Conservation (phyloP, 345 rosid genomes). For the Mercurialis annua region DNA sequence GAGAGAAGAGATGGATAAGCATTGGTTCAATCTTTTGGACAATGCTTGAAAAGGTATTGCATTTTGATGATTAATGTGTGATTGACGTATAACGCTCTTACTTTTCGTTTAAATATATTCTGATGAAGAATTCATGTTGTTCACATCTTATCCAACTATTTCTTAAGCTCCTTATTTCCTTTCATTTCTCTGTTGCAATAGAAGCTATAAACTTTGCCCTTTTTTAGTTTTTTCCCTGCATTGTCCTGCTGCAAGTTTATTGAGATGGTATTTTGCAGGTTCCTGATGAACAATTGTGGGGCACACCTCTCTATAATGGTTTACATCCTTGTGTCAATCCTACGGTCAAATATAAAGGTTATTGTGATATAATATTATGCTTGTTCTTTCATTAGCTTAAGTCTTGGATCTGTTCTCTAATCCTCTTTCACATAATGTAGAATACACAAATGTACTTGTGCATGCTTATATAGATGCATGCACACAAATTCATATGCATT, state of each 20-base stretch:
- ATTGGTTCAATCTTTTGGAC: neutral
- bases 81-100: neutral
- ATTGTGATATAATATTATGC: neutral
- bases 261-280: conserved; percentile 32
- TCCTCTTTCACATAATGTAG: neutral
- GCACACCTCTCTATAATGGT: conserved; percentile 54
- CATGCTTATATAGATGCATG: neutral
- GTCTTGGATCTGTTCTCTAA: neutral
- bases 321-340: conserved; percentile 73
- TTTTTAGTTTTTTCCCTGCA: neutral
- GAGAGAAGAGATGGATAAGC: neutral
- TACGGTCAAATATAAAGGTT: conserved; percentile 59
- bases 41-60: neutral
- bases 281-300: conserved; percentile 52
- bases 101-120: neutral
- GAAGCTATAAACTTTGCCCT: neutral
- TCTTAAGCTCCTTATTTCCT: neutral
- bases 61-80: neutral
- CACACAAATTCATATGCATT: neutral
- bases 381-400: neutral
- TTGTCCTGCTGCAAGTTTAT: neutral
- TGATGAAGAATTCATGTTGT: neutral
- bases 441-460: neutral
- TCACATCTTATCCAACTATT: neutral
- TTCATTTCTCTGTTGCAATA: neutral